Evolutionary conservation across 1,284 basidiomycete genomes (phyloP), one percentile per base, ranked within the genome.

Genomic region (Wolfiporia cocos): DNA sequence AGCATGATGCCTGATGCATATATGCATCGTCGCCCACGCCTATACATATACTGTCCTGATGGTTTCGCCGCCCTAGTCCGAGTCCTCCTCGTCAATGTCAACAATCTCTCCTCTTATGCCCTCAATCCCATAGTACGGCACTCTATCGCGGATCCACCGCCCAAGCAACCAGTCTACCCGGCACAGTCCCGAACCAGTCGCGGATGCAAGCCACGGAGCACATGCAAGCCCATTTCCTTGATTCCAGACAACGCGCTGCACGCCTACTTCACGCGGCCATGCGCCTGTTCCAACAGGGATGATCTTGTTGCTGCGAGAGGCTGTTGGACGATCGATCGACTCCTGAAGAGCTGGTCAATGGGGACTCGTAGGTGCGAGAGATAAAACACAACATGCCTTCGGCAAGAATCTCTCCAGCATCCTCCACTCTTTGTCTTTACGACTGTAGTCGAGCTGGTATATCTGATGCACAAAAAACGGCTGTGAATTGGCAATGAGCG

Each of bases 351-450:
- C 37, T 6, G 31, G 34, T 20, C 23, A 20, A 21, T 43, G 9
- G 9, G 28, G 20, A 10, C 18, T 20, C 15, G n/a, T 7, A 3
- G 19, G 19, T 39, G 24, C 7, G 46, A 20, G 23, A 5, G 20
- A n/a, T 2, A 34, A 19, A 28, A 31, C 28, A 24, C 9, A n/a
- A 53, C 62, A 40, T 46, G 84, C 86, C 62, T 81, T 75, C 0
- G 92, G 91, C 3, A 85, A 60, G 52, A 93, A 83, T 28, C 78
- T 76, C 49, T 97, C 92, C 5, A 91, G 65, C 82, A 96, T 90
- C 18, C 92, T 70, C 55, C 78, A 90, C 47, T 88, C 78, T 22
- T 77, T 74, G 0, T 74, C 74, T 14, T 71, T 74, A 18, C 81
- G 76, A 54, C 78, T 89, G 55, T 88, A 91, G 64, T 96, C 93